Percentiles rank a stretch among this genome's conserved stretches.
phyloP scores from a whole-genome alignment of 2,329 filamentous ascomycete species.

The Trichoderma cornu-damae region DNA sequence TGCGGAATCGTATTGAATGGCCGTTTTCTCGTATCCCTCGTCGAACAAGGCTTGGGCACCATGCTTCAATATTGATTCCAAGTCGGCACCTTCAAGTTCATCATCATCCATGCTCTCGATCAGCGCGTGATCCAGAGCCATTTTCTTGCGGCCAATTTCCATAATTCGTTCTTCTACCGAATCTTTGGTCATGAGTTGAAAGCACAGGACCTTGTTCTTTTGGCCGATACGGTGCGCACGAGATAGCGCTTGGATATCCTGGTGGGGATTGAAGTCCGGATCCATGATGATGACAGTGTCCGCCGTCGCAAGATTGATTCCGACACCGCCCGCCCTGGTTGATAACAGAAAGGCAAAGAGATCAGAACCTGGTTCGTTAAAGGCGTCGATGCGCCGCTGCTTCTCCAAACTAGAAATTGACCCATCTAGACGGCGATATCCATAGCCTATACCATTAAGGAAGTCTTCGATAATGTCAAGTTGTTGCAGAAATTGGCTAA shows the following conservation, averaged over 20 bases:
- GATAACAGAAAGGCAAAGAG: slow-evolving; percentile 90
- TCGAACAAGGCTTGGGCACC: slow-evolving; percentile 84
- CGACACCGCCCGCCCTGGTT: slow-evolving; percentile 90
- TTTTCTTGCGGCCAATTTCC: slow-evolving; percentile 91
- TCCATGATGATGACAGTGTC: slow-evolving; percentile 98
- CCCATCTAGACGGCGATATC: slow-evolving; percentile 82
- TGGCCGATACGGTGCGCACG: slow-evolving; percentile 95
- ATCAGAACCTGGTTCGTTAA: slow-evolving; percentile 76
- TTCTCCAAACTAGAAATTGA: slow-evolving; percentile 74
- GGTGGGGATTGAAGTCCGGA: slow-evolving; percentile 95
- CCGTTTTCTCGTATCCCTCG: slow-evolving; percentile 62
- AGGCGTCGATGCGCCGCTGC: slow-evolving; percentile 89
- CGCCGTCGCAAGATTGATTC: slow-evolving; percentile 93
- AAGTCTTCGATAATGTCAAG: slow-evolving; percentile 92
- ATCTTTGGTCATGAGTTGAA: slow-evolving; percentile 85
- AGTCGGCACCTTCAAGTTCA: slow-evolving; percentile 70
- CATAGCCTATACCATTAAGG: slow-evolving; percentile 65
- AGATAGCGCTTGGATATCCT: slow-evolving; percentile 92
- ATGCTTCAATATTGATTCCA: slow-evolving; percentile 82
- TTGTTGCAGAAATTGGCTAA: slow-evolving; percentile 90
- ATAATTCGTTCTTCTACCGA: slow-evolving; percentile 94
- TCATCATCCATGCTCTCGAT: slow-evolving; percentile 87
- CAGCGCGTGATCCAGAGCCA: slow-evolving; percentile 89
- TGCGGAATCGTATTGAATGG: slow-evolving; percentile 74
- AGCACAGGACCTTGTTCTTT: slow-evolving; percentile 90